Base-by-base conservation (phyloP, 2,329 filamentous ascomycete genomes). In the Tolypocladium ophioglossoides region DNA sequence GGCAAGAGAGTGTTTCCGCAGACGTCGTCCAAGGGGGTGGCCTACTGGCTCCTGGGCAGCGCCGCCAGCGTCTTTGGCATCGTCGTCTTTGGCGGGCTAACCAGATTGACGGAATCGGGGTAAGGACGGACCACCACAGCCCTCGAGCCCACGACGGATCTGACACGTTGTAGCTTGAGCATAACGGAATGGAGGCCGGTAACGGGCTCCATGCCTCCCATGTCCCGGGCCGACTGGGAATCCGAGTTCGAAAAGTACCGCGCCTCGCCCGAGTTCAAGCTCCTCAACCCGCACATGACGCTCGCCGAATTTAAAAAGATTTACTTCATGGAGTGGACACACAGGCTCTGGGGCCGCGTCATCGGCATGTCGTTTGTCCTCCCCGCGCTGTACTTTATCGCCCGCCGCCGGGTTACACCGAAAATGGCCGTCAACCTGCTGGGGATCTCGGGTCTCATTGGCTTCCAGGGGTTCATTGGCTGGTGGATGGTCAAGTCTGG, bases 401-500 rank as follows among this genome's bases (percentile, higher is more conserved):
- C 86, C 22, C 84, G 87, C 46, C 83, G 87, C 60, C 83, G 83
- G 57, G 91, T 97, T 48, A 87, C 89, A 27, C 78, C 77, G 52
- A 83, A 81, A 52, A 95, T 96, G 85, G 85, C 90, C 18, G 69
- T 77, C 62, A 86, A 88, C 58, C 78, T 99, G 16, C 74, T 83
- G 41, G 92, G 91, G 14, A 97, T 99, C 58, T 89, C 89, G 46
- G 83, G 80, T 50, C 77, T 97, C 63, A 96, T 99, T 64, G 94
- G 90, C 53, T 94, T 96, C 70, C 94, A 99, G 70, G 94, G 94
- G 47, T 82, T 94, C 64, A 85, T 99, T 59, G 94, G 94, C 53
- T 99, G 94, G 94, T 99, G 94, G 91, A 99, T 99, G 94, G 94
- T 99, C 62, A 95, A 95, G 72, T 95, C 89, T 12, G 94, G 94